phyloP scores from a whole-genome alignment of 495 filamentous ascomycete genomes.

The Penicillium verhagenii region DNA sequence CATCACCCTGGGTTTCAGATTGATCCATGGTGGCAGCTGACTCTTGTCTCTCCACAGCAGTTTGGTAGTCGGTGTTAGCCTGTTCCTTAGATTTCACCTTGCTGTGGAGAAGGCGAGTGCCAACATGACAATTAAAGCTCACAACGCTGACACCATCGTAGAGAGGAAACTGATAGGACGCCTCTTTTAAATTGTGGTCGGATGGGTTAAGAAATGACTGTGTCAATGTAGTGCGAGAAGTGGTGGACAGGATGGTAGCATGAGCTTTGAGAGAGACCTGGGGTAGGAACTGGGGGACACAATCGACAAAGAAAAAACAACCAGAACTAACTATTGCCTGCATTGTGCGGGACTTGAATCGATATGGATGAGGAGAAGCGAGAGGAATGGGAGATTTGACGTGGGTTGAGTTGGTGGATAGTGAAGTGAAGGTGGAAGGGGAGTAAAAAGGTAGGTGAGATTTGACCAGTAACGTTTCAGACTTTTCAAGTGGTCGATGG shows the following conservation, averaged over 20 bases:
- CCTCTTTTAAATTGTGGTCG: conserved; percentile 3
- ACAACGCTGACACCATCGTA: conserved; percentile 23
- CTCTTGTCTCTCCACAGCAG: conserved; percentile 5
- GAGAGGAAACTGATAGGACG: conserved; percentile 16
- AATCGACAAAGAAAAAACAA: background rate
- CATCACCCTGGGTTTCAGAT: background rate
- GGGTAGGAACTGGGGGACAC: conserved; percentile 5
- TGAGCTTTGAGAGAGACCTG: conserved; percentile 19
- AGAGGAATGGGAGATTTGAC: background rate
- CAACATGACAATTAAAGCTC: conserved; percentile 13
- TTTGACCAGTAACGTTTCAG: too few species aligned
- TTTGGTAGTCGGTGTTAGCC: conserved; percentile 13
- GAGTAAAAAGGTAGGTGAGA: too few species aligned
- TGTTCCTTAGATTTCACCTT: conserved; percentile 20
- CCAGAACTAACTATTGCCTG: background rate
- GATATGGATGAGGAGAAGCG: too few species aligned
- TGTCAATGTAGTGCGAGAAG: conserved; percentile 13
- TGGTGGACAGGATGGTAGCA: conserved; percentile 15
- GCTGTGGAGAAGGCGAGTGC: conserved; percentile 11
- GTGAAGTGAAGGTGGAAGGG: too few species aligned
- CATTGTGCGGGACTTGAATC: too few species aligned
- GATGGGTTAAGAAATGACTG: conserved; percentile 17
- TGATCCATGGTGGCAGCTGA: conserved; percentile 20
- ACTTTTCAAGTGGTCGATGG: background rate
- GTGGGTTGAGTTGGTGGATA: too few species aligned